phyloP scores from a whole-genome alignment of 1,139 yeast species.

The Geotrichum restrictum region DNA sequence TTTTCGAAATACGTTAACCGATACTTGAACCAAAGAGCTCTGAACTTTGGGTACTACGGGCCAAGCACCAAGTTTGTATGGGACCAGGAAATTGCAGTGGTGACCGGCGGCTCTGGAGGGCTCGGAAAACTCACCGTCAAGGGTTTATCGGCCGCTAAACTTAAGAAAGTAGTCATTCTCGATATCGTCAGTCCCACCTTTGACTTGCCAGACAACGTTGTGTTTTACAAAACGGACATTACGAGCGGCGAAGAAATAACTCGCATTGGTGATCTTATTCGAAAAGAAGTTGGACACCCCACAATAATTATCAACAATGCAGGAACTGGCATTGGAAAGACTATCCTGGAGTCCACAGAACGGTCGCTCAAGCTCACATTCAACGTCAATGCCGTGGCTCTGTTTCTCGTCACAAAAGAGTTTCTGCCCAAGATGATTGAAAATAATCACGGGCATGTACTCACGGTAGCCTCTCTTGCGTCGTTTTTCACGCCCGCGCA shows the following conservation, averaged over 20 bases:
- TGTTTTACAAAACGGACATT: slow-evolving; percentile 39
- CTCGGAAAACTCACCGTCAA: slow-evolving; percentile 17
- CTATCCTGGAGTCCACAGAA: slow-evolving; percentile 48
- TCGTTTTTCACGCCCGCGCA: slow-evolving; percentile 74
- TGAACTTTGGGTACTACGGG: slow-evolving; percentile 14
- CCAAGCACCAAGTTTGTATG: slow-evolving; percentile 7
- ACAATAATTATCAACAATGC: slow-evolving; percentile 69
- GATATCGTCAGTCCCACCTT: slow-evolving; percentile 16
- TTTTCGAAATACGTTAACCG: slow-evolving; percentile 13
- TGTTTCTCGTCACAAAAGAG: slow-evolving; percentile 59
- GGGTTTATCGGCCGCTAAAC: slow-evolving; percentile 11
- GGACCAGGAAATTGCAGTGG: slow-evolving; percentile 18
- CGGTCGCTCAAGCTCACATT: slow-evolving; percentile 55
- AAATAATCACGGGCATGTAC: slow-evolving; percentile 57
- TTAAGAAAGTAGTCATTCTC: slow-evolving; percentile 17
- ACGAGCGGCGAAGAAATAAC: slow-evolving; percentile 40
- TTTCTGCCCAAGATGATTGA: slow-evolving; percentile 63
- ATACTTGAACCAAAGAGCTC: slow-evolving; percentile 10
- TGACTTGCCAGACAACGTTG: slow-evolving; percentile 7
- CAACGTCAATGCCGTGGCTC: slow-evolving; percentile 56
- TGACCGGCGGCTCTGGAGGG: slow-evolving; percentile 23
- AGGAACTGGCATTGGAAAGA: slow-evolving; percentile 58
- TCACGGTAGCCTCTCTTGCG: slow-evolving; percentile 66
- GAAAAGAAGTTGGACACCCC: slow-evolving; percentile 47
- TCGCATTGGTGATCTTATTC: slow-evolving; percentile 40